Percentiles rank a stretch among this genome's conserved stretches.
Conservation (phyloP, 805 yeast species). For the Debaryomyces castellii region DNA sequence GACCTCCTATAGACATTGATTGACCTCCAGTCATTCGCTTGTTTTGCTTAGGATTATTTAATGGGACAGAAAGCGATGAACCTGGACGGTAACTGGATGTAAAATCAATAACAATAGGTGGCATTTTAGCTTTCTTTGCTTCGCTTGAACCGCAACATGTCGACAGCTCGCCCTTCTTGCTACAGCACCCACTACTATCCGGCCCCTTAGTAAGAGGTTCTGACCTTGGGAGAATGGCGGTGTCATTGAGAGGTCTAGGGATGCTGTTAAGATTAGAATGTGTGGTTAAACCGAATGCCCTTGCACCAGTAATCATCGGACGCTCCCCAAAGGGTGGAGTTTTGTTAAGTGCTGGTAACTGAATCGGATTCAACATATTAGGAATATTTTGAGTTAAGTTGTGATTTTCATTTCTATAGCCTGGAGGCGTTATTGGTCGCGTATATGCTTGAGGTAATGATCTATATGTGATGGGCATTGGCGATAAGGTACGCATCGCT, state of each 20-base stretch:
- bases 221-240: neutral
- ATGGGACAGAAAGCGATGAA: neutral
- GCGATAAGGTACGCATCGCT: slow-evolving; percentile 7
- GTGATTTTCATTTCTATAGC: neutral
- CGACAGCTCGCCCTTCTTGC: neutral
- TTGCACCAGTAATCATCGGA: neutral
- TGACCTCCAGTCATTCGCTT: neutral
- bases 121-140: slow-evolving; percentile 4
- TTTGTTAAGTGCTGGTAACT: neutral
- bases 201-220: neutral
- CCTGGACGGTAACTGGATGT: slow-evolving; percentile 15
- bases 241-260: neutral
- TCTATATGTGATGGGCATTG: neutral
- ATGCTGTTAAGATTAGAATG: neutral
- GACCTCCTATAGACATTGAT: slow-evolving; percentile 38
- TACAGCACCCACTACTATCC: neutral
- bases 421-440: slow-evolving; percentile 1
- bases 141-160: neutral
- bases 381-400: neutral
- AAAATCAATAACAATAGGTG: slow-evolving; percentile 29
- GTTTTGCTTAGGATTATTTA: neutral
- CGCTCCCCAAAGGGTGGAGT: neutral
- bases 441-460: slow-evolving; percentile 1
- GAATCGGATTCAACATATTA: neutral
- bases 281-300: neutral